These are phyloP conservation scores for carrot (Daucus carota) DNA, from an alignment of 129 eudicot genomes.

Conservation along the genomic window DNA sequence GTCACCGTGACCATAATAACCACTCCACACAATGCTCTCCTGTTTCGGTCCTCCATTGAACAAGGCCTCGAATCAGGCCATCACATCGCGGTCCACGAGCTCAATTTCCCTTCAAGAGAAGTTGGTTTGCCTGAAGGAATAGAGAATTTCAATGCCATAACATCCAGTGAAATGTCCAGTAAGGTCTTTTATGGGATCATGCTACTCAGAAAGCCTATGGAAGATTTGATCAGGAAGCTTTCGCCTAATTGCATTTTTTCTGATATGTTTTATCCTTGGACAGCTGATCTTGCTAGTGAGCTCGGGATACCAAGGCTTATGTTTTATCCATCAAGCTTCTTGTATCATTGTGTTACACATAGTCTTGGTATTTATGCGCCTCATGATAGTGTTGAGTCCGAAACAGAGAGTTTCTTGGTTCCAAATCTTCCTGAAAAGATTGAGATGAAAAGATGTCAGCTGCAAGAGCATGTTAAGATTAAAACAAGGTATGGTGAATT, in stretches of 20 bases:
- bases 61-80: slow-evolving; percentile 8
- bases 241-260: slow-evolving; percentile 31
- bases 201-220: slow-evolving; percentile 21
- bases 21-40: slow-evolving; percentile 22
- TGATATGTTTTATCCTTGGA: slow-evolving; percentile 34
- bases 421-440: slow-evolving; percentile 25
- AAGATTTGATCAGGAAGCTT: slow-evolving; percentile 8
- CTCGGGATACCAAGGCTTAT: slow-evolving; percentile 23
- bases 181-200: slow-evolving; percentile 15
- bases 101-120: slow-evolving; percentile 20
- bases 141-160: slow-evolving; percentile 24
- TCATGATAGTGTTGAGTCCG: slow-evolving; percentile 21
- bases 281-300: slow-evolving; percentile 25
- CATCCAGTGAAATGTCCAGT: slow-evolving; percentile 10
- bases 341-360: slow-evolving; percentile 11
- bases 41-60: slow-evolving; percentile 6
- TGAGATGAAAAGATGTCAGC: slow-evolving; percentile 20
- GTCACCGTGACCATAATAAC: slow-evolving; percentile 24
- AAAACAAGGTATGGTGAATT: slow-evolving; percentile 4
- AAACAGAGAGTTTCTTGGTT: slow-evolving; percentile 21
- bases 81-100: slow-evolving; percentile 14
- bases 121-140: slow-evolving; percentile 33
- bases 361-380: slow-evolving; percentile 17
- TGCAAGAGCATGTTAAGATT: slow-evolving; percentile 20
- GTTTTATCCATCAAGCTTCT: slow-evolving; percentile 15